A percentile compares a stretch with the other conserved stretches of the same genome.
Conservation (phyloP, 140 eudicot species). For the Erigeron philadelphicus region DNA sequence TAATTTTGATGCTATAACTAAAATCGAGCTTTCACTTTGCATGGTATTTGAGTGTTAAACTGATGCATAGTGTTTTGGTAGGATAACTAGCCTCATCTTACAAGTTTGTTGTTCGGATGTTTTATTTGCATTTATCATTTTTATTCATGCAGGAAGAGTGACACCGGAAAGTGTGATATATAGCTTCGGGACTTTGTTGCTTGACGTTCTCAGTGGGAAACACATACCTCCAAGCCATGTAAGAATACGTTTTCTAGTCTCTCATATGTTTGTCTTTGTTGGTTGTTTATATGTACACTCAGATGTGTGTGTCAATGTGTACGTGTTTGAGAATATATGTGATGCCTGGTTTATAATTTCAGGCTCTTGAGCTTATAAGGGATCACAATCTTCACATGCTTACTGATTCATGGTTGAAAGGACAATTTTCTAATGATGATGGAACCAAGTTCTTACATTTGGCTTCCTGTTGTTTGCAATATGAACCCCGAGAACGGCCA, state of each 20-base stretch:
- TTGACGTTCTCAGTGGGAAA: slow-evolving; percentile 73
- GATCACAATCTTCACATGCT: too few relatives aligned
- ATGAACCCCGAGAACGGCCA: slow-evolving; percentile 70
- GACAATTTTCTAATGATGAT: too few relatives aligned
- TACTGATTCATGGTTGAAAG: too few relatives aligned
- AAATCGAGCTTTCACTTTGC: neutral
- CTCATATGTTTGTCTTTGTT: neutral
- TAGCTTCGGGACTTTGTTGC: slow-evolving; percentile 65
- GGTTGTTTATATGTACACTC: neutral
- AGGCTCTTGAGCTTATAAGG: slow-evolving; percentile 72
- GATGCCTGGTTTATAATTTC: slow-evolving; percentile 19
- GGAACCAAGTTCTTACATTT: too few relatives aligned
- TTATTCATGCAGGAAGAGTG: slow-evolving; percentile 45
- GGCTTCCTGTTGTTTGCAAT: slow-evolving; percentile 72
- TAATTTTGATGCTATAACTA: neutral
- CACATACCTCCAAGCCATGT: slow-evolving; percentile 79
- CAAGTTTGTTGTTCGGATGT: neutral
- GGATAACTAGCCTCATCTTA: neutral
- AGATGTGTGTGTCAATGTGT: neutral
- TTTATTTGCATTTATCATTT: neutral
- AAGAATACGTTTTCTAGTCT: slow-evolving; percentile 21
- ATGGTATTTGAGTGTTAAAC: neutral
- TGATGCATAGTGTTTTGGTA: neutral
- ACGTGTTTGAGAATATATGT: slow-evolving; percentile 1
- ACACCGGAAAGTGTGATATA: slow-evolving; percentile 72